Conservation (phyloP, 345 rosid genomes). For the sweet orange (Citrus sinensis) region DVS_A1.0 CM039169.1:4676501-4677000, state of each 20-base stretch:
- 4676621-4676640: not conserved
- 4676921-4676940: slow-evolving; percentile 41
- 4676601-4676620: not conserved
- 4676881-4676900: not conserved
- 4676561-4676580: not conserved
- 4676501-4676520: too few species aligned
- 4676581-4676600: not conserved
- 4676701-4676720: too few species aligned
- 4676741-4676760: too few species aligned
- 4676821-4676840: too few species aligned
- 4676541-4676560: not conserved
- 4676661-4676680: too few species aligned
- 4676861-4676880: too few species aligned
- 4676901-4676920: slow-evolving; percentile 40
- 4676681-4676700: too few species aligned
- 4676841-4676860: too few species aligned
- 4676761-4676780: too few species aligned
- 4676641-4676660: not conserved
- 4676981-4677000: slow-evolving; percentile 50
- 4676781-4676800: too few species aligned
- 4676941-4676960: slow-evolving; percentile 29
- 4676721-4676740: too few species aligned
- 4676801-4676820: too few species aligned
- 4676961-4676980: slow-evolving; percentile 21
- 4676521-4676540: not conserved